These are phyloP conservation scores for Trametes gibbosa DNA, from an alignment of 768 basidiomycete genomes.

Conservation along the genomic window DNA sequence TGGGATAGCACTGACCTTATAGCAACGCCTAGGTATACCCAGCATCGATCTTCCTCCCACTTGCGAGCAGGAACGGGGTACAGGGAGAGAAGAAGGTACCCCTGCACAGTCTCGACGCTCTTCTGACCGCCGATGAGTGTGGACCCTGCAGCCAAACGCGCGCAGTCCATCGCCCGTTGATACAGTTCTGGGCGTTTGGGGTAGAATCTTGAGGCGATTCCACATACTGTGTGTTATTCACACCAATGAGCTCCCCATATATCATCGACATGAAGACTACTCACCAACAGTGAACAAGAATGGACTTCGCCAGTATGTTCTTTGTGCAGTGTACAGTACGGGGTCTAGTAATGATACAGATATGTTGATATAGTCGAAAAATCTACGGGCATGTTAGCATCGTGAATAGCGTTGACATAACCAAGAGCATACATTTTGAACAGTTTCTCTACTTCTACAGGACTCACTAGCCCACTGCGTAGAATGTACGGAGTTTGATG, in stretches of 20 bases:
- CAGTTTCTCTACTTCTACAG: constrained; percentile 64
- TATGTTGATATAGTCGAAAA: constrained; percentile 75
- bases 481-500: constrained; percentile 65
- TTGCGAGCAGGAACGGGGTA: constrained; percentile 71
- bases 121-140: constrained; percentile 75
- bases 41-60: constrained; percentile 90
- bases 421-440: constrained; percentile 58
- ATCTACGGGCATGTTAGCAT: constrained; percentile 39
- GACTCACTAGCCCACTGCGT: constrained; percentile 57
- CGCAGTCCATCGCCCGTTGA: constrained; percentile 66
- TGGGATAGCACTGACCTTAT: constrained; percentile 54
- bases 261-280: constrained; percentile 30
- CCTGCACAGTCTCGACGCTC: constrained; percentile 81
- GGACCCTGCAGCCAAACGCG: constrained; percentile 73
- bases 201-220: constrained; percentile 83
- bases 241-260: not conserved
- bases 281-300: constrained; percentile 90
- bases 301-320: constrained; percentile 78
- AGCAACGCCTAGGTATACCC: constrained; percentile 86
- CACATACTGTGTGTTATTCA: constrained; percentile 58
- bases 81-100: constrained; percentile 77
- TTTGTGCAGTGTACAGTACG: constrained; percentile 78
- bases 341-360: constrained; percentile 81
- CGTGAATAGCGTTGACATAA: not conserved
- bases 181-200: constrained; percentile 69